Evolutionary conservation across 352 stramenopile genomes (phyloP).

Genomic region (Globisporangium viniferum): DNA sequence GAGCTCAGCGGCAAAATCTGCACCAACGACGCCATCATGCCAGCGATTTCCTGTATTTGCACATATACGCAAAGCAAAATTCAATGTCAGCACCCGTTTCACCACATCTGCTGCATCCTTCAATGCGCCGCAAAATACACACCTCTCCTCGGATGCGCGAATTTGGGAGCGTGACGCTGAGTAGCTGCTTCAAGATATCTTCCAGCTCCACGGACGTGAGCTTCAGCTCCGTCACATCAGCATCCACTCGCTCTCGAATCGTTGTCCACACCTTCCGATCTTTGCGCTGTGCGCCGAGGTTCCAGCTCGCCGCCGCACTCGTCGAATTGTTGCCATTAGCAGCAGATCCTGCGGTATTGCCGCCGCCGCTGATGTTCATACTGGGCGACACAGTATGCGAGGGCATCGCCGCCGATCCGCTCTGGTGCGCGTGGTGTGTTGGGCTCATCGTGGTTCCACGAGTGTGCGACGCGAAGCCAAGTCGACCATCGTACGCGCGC

Average conservation of each 20-base stretch:
- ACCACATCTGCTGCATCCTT: not conserved
- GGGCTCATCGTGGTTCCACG: constrained; percentile 10
- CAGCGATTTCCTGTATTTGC: constrained; percentile 46
- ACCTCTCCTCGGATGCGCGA: constrained; percentile 61
- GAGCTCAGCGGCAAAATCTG: constrained; percentile 66
- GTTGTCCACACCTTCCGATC: constrained; percentile 66
- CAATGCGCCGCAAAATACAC: not conserved
- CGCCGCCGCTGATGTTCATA: constrained; percentile 4
- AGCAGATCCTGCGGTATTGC: not conserved
- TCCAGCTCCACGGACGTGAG: constrained; percentile 78
- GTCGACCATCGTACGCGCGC: not conserved
- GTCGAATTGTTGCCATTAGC: not conserved
- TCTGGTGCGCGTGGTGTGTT: constrained; percentile 4
- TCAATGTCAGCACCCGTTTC: not conserved
- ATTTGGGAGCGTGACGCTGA: constrained; percentile 55
- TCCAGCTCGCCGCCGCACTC: constrained; percentile 32
- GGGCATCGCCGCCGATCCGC: not conserved
- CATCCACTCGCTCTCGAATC: constrained; percentile 52
- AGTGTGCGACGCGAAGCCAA: not conserved
- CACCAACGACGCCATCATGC: constrained; percentile 51
- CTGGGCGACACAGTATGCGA: not conserved
- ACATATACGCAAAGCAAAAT: not conserved
- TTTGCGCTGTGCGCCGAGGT: constrained; percentile 52
- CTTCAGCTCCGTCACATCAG: constrained; percentile 45
- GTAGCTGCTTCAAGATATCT: constrained; percentile 75